Evolutionary conservation across 2,329 filamentous ascomycete species (phyloP).

Genomic region (Stemphylium lycopersici): DNA sequence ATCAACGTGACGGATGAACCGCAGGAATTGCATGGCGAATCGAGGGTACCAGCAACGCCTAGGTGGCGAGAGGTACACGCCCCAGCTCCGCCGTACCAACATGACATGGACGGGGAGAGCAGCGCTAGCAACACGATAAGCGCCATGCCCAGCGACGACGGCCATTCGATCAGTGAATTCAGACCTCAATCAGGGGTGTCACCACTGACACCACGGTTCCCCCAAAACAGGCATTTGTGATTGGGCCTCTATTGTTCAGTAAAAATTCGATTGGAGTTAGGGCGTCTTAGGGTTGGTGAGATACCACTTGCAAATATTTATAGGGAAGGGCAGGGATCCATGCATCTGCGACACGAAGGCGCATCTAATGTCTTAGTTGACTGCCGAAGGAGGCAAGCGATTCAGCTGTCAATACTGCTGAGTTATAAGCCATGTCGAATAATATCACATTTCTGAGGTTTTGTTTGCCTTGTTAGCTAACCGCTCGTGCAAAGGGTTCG

Average conservation of each 20-base stretch:
- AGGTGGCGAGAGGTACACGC: conserved; percentile 34
- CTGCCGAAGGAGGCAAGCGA: not conserved
- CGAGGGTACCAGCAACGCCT: conserved; percentile 20
- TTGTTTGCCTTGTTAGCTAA: not conserved
- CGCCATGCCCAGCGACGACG: conserved; percentile 32
- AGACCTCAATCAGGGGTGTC: conserved; percentile 20
- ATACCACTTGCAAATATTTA: conserved; percentile 14
- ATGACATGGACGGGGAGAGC: conserved; percentile 31
- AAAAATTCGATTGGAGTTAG: conserved; percentile 3
- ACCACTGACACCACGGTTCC: conserved; percentile 19
- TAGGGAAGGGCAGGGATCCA: not conserved
- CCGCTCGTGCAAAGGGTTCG: not conserved
- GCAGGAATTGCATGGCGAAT: conserved; percentile 33
- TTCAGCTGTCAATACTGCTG: not conserved
- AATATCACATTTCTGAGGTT: not conserved
- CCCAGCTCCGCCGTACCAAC: conserved; percentile 15
- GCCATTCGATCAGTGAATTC: conserved; percentile 12
- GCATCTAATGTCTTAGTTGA: not conserved
- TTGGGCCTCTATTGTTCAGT: not conserved
- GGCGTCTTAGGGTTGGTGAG: conserved; percentile 7
- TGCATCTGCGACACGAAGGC: not conserved
- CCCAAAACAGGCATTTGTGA: not conserved
- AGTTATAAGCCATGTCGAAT: not conserved
- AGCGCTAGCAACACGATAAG: conserved; percentile 26
- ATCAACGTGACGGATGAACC: conserved; percentile 30